phyloP scores from a whole-genome alignment of 768 basidiomycete species.

The Trametes gibbosa region DNA sequence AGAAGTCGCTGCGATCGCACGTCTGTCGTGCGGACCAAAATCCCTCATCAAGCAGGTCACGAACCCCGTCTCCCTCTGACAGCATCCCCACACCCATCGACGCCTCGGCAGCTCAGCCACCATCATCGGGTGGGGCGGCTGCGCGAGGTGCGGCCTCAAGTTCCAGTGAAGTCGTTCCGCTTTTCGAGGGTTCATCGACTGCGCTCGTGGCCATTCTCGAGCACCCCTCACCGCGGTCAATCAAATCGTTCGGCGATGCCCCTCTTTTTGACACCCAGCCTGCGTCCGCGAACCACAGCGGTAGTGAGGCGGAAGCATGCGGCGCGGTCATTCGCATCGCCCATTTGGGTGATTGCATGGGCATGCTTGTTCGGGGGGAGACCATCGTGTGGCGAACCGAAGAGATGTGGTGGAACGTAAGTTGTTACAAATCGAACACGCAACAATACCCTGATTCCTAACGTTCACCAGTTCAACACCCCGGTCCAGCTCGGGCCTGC shows the following conservation, averaged over 20 bases:
- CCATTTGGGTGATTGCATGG: slow-evolving; percentile 86
- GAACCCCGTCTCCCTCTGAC: slow-evolving; percentile 6
- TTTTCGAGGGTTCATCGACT: slow-evolving; percentile 63
- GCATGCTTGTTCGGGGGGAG: slow-evolving; percentile 78
- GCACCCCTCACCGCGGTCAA: slow-evolving; percentile 29
- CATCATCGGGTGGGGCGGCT: not conserved
- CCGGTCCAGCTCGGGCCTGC: slow-evolving; percentile 63
- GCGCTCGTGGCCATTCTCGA: slow-evolving; percentile 66
- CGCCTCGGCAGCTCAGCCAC: not conserved
- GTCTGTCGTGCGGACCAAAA: slow-evolving; percentile 29
- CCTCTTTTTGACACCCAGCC: slow-evolving; percentile 18
- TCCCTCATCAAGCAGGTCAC: slow-evolving; percentile 13
- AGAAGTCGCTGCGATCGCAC: slow-evolving; percentile 61
- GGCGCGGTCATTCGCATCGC: slow-evolving; percentile 73
- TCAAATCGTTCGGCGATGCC: slow-evolving; percentile 2
- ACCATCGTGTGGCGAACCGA: slow-evolving; percentile 81
- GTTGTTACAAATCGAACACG: slow-evolving; percentile 20
- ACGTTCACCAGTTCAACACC: slow-evolving; percentile 49
- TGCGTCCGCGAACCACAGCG: slow-evolving; percentile 6
- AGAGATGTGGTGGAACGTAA: slow-evolving; percentile 89
- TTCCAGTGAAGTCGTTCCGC: slow-evolving; percentile 30
- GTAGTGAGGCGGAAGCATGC: slow-evolving; percentile 34
- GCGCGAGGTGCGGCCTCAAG: not conserved
- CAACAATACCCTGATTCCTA: not conserved
- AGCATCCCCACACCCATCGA: not conserved